A percentile compares a stretch with the other conserved stretches of the same genome.
phyloP scores from a whole-genome alignment of 257 asterid genomes.

The Solanum arcanum region DNA sequence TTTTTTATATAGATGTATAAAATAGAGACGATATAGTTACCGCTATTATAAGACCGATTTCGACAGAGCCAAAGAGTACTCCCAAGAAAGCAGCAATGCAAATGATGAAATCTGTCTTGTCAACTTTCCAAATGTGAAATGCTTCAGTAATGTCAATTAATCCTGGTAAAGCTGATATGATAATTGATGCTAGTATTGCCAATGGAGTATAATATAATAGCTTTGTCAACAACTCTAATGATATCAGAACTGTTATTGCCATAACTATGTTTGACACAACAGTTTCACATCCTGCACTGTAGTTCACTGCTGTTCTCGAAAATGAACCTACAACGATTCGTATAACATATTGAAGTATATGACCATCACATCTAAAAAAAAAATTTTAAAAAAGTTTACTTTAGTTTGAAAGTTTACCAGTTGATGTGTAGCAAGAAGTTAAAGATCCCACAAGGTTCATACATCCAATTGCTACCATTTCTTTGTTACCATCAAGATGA shows the following conservation, averaged over 20 bases:
- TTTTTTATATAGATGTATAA: background rate
- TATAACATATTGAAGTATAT: background rate
- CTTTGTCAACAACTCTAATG: conserved; percentile 38
- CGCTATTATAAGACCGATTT: conserved; percentile 66
- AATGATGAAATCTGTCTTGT: conserved; percentile 50
- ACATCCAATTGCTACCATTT: conserved; percentile 78
- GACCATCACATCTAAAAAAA: background rate
- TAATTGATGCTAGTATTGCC: conserved; percentile 61
- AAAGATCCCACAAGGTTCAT: conserved; percentile 71
- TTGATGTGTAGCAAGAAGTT: conserved; percentile 73
- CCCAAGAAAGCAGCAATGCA: conserved; percentile 52
- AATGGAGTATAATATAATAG: conserved; percentile 56
- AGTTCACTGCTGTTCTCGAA: conserved; percentile 76
- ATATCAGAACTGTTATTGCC: conserved; percentile 52
- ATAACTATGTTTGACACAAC: conserved; percentile 63
- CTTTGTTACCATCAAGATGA: conserved; percentile 83
- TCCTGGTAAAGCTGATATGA: conserved; percentile 67
- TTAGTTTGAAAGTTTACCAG: conserved; percentile 18
- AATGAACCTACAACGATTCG: conserved; percentile 43
- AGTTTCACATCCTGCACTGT: conserved; percentile 62
- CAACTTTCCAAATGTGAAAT: conserved; percentile 49
- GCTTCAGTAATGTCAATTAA: conserved; percentile 46
- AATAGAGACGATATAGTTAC: conserved; percentile 9
- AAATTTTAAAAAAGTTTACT: background rate
- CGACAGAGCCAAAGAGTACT: conserved; percentile 56